Percentiles rank a stretch among this genome's conserved stretches.
Evolutionary conservation across 768 basidiomycete species (phyloP).

Genomic region (Termitomyces sp.): DNA sequence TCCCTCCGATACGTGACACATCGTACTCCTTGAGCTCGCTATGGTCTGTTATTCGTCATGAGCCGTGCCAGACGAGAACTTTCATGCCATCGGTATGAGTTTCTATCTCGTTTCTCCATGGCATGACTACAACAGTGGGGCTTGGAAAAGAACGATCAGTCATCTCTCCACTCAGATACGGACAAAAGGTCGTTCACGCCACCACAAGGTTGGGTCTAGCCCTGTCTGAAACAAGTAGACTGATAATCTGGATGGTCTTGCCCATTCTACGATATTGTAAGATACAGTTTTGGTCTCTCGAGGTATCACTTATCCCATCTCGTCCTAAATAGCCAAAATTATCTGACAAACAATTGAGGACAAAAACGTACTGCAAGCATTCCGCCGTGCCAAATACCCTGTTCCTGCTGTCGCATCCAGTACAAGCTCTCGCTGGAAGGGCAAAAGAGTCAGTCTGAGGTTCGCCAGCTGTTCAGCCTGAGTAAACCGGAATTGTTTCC

Average conservation of each 20-base stretch:
- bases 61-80: slow-evolving; percentile 92
- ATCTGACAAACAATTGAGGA: neutral
- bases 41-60: slow-evolving; percentile 60
- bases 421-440: slow-evolving; percentile 95
- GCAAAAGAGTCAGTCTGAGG: slow-evolving; percentile 83
- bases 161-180: slow-evolving; percentile 25
- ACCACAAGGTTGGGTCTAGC: slow-evolving; percentile 86
- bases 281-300: neutral
- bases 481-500: too few species aligned
- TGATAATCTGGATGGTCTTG: slow-evolving; percentile 96
- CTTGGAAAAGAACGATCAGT: slow-evolving; percentile 18
- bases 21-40: slow-evolving; percentile 80
- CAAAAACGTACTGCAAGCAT: slow-evolving; percentile 73
- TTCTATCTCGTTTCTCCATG: slow-evolving; percentile 96
- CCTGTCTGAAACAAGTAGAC: slow-evolving; percentile 77
- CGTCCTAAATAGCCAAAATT: slow-evolving; percentile 48
- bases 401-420: slow-evolving; percentile 96
- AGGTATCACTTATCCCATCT: slow-evolving; percentile 71
- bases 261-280: slow-evolving; percentile 59
- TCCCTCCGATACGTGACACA: slow-evolving; percentile 63
- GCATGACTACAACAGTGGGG: slow-evolving; percentile 56
- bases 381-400: slow-evolving; percentile 83
- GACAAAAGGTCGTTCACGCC: slow-evolving; percentile 56
- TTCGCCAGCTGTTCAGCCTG: slow-evolving; percentile 76
- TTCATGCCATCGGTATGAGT: slow-evolving; percentile 81